phyloP scores from a whole-genome alignment of 306 rosid genomes.

The Cicer pinnatifidum region DNA sequence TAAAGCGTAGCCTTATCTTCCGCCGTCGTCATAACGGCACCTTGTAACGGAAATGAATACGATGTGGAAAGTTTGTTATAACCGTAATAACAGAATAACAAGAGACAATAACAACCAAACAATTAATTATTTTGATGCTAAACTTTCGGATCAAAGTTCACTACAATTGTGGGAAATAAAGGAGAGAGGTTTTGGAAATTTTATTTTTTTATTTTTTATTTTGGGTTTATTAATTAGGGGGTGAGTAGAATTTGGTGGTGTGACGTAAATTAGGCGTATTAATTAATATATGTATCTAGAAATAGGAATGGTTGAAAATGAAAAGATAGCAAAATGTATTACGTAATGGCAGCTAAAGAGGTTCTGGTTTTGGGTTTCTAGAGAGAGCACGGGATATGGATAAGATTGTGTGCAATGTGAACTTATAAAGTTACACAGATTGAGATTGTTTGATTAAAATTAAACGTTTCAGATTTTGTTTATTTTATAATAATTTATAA shows the following conservation, averaged over 20 bases:
- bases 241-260: background rate
- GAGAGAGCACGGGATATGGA: background rate
- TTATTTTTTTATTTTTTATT: background rate
- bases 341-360: constrained; percentile 6
- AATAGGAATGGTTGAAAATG: background rate
- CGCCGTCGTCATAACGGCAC: background rate
- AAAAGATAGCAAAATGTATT: background rate
- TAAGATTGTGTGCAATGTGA: no score
- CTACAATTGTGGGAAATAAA: constrained; percentile 1
- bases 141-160: background rate
- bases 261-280: background rate
- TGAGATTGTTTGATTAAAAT: no score
- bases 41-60: constrained; percentile 4
- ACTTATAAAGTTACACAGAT: no score
- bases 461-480: no score
- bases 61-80: constrained; percentile 20
- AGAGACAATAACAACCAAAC: background rate
- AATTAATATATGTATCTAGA: background rate
- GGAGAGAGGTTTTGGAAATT: background rate
- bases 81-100: background rate
- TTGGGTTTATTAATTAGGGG: background rate
- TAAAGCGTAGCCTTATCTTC: background rate
- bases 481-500: no score
- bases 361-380: background rate
- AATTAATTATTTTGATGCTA: background rate